Base-by-base conservation (phyloP, 805 yeast genomes). In the Hanseniaspora mollemarum region DNA sequence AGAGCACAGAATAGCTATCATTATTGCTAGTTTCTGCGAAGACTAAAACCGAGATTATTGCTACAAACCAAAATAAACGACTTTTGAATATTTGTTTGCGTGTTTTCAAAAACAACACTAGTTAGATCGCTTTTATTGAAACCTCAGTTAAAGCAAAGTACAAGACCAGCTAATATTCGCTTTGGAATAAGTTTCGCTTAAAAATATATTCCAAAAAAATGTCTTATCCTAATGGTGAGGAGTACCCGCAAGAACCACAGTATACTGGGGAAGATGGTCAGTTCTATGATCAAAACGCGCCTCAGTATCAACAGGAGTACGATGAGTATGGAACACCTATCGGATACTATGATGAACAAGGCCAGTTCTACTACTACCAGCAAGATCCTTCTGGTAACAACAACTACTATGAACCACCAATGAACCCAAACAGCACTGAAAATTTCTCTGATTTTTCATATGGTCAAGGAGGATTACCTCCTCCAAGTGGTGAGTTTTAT, bases 401-500 rank as follows among this genome's bases (percentile, higher is more conserved):
- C 66, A 62, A 58, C 59, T 48, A 48, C 41, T 48, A 40, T 18
- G 53, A 45, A 12, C 41, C 49, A 8, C 49, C 49, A 10, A 70
- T 71, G 55, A 72, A 71, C 52, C 69, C 61, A 41, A 67, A 60
- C 44, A 66, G 66, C 46, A 78, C 74, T 57, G 84, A 79, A 61
- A 81, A 80, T 53, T 80, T 80, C 53, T 76, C 82, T 22, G 86
- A 80, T 61, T 80, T 80, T 59, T 71, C 78, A 53, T 77, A 78
- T 58, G 75, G 74, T 31, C 70, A 71, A 22, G 75, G 74, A 51
- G 71, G 70, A 32, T 71, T 71, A 40, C 76, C 81, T 87, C 43
- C 85, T 46, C 79, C 80, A 36, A 80, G 79, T 60, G 84, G 71
- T 31, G 76, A 83, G 33, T 85, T 80, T 59, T 80, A 81, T 63